phyloP scores from a whole-genome alignment of 176 grass and related monocot species.

The Poa pratensis region DNA sequence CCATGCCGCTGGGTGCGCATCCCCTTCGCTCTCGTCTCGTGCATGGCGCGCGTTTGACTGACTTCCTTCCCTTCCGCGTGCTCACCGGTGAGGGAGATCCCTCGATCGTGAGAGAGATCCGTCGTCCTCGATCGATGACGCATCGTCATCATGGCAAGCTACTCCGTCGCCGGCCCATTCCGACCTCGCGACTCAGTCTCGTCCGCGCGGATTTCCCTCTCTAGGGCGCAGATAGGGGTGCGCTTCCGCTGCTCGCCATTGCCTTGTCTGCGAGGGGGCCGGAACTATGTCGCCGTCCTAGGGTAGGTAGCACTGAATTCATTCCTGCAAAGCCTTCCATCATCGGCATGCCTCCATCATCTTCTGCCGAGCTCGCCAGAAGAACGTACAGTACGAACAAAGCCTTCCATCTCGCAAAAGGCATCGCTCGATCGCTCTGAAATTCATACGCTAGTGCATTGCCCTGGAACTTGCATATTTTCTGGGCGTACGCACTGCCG shows the following conservation, averaged over 20 bases:
- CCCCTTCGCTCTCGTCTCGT: too few species aligned
- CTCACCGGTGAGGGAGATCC: background rate
- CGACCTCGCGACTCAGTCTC: background rate
- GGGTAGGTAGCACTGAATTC: background rate
- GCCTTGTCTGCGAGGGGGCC: background rate
- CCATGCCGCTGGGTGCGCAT: too few species aligned
- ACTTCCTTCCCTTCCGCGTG: slow-evolving; percentile 2
- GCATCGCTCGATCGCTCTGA: background rate
- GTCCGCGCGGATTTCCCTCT: background rate
- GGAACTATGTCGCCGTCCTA: background rate
- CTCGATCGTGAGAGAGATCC: background rate
- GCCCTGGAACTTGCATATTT: too few species aligned
- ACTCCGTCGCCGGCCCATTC: background rate
- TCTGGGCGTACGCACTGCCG: too few species aligned
- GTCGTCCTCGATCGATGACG: background rate
- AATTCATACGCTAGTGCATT: too few species aligned
- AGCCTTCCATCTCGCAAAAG: background rate
- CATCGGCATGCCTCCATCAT: background rate
- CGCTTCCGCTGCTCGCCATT: background rate
- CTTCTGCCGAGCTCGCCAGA: background rate
- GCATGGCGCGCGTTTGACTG: background rate
- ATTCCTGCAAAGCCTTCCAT: background rate
- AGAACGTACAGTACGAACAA: background rate
- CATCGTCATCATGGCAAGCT: slow-evolving; percentile 1
- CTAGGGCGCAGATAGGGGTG: background rate